Evolutionary conservation across 805 yeast species (phyloP).

Genomic region (Sugiyamaella chiloensis): DNA sequence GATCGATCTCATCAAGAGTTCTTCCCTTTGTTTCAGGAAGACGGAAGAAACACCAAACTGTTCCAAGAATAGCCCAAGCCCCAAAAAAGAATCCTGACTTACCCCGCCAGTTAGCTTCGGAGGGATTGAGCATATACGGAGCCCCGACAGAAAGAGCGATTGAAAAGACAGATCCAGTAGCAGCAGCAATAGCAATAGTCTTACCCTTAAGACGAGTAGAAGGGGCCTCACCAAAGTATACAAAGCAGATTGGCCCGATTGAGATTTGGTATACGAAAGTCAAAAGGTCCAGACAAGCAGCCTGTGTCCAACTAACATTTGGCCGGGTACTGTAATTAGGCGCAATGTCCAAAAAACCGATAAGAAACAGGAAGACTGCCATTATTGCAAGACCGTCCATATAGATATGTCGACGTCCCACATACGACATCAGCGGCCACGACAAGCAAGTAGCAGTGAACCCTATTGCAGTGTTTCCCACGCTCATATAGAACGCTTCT

Average conservation of each 20-base stretch:
- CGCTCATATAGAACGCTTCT: constrained; percentile 38
- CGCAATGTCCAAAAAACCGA: constrained; percentile 34
- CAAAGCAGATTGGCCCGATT: constrained; percentile 42
- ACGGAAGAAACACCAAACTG: constrained; percentile 46
- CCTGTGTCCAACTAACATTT: constrained; percentile 29
- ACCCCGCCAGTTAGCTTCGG: constrained; percentile 45
- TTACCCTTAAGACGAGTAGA: constrained; percentile 38
- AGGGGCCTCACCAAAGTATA: constrained; percentile 41
- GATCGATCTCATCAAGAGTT: constrained; percentile 57
- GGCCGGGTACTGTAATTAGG: constrained; percentile 16
- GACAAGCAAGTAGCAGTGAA: constrained; percentile 38
- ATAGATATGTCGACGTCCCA: constrained; percentile 25
- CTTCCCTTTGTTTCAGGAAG: constrained; percentile 58
- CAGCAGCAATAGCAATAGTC: constrained; percentile 38
- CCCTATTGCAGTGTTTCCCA: constrained; percentile 46
- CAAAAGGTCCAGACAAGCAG: constrained; percentile 45
- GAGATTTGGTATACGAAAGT: constrained; percentile 44
- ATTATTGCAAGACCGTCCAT: constrained; percentile 36
- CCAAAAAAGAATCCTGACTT: constrained; percentile 48
- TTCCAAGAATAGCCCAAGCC: constrained; percentile 31
- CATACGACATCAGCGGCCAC: constrained; percentile 20
- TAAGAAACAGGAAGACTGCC: constrained; percentile 38
- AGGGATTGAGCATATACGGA: constrained; percentile 49
- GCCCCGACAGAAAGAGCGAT: constrained; percentile 17
- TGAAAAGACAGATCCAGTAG: constrained; percentile 22